These are phyloP conservation scores for Lentinula raphanica DNA, from an alignment of 768 basidiomycete genomes.

Conservation along the genomic window DNA sequence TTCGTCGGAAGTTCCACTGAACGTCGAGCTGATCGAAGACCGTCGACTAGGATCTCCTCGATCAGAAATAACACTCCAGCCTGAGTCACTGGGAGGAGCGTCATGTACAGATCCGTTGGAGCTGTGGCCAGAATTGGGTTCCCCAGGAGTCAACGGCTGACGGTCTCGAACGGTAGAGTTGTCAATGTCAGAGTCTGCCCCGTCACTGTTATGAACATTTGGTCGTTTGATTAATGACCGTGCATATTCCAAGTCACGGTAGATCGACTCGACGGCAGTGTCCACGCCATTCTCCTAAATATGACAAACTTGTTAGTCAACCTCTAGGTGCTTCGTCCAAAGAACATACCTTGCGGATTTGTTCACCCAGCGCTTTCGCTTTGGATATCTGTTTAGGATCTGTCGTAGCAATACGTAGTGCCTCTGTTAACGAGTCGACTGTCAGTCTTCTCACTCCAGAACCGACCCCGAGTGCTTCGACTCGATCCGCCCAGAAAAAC, in stretches of 20 bases:
- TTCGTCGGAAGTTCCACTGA: conserved; percentile 31
- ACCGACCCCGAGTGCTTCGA: conserved; percentile 94
- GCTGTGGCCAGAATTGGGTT: conserved; percentile 46
- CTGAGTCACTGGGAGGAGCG: conserved; percentile 60
- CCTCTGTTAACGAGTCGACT: conserved; percentile 70
- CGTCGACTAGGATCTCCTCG: conserved; percentile 46
- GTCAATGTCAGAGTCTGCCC: conserved; percentile 26
- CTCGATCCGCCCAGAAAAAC: conserved; percentile 96
- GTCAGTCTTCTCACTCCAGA: conserved; percentile 84
- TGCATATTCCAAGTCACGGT: conserved; percentile 94
- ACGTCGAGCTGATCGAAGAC: conserved; percentile 50
- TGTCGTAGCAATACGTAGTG: conserved; percentile 75
- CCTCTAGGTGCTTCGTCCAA: background rate
- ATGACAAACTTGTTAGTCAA: conserved; percentile 3
- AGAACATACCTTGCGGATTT: conserved; percentile 65
- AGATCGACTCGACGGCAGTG: conserved; percentile 91
- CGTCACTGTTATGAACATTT: conserved; percentile 21
- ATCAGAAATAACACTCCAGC: conserved; percentile 88
- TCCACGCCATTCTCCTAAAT: conserved; percentile 89
- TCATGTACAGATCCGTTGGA: conserved; percentile 51
- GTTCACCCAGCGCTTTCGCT: conserved; percentile 79
- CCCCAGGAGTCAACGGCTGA: conserved; percentile 19
- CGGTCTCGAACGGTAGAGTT: conserved; percentile 34
- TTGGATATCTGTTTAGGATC: conserved; percentile 86
- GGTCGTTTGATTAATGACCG: conserved; percentile 73